phyloP scores from a whole-genome alignment of 148 eudicot species.

The Persicaria tinctoria region DNA sequence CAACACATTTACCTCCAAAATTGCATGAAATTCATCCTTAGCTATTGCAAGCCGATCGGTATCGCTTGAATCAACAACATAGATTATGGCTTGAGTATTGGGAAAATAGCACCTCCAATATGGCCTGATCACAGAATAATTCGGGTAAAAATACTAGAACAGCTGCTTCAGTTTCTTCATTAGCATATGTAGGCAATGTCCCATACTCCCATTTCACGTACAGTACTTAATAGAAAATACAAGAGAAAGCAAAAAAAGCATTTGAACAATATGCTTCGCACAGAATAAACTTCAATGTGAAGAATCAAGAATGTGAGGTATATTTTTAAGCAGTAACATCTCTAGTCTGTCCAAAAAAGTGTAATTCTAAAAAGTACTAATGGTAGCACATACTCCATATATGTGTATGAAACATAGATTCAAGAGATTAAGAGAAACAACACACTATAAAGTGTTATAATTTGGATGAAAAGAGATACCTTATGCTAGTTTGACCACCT shows the following conservation, averaged over 20 bases:
- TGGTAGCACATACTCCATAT: no score
- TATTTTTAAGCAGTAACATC: no score
- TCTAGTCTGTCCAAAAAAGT: no score
- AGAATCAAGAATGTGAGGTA: neutral
- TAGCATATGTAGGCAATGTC: neutral
- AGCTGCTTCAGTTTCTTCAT: neutral
- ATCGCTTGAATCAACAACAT: conserved; percentile 97
- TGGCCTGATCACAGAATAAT: conserved; percentile 39
- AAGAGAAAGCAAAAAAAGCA: conserved; percentile 2
- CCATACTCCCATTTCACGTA: neutral
- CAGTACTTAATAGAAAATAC: neutral
- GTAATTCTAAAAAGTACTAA: no score
- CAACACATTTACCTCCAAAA: conserved; percentile 52
- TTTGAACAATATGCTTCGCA: neutral
- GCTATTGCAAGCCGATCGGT: conserved; percentile 52
- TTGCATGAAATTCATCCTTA: conserved; percentile 57
- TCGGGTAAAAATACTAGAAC: neutral
- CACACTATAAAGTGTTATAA: neutral
- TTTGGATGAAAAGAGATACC: conserved; percentile 36
- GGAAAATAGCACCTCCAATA: conserved; percentile 99
- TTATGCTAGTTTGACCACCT: conserved; percentile 99
- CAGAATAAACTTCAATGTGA: neutral
- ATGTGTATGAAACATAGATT: neutral
- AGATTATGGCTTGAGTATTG: conserved; percentile 93
- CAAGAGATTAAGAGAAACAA: neutral